Evolutionary conservation across 768 basidiomycete species (phyloP), one percentile per base, ranked within the genome.

Genomic region (Macrolepiota albuminosa): DNA sequence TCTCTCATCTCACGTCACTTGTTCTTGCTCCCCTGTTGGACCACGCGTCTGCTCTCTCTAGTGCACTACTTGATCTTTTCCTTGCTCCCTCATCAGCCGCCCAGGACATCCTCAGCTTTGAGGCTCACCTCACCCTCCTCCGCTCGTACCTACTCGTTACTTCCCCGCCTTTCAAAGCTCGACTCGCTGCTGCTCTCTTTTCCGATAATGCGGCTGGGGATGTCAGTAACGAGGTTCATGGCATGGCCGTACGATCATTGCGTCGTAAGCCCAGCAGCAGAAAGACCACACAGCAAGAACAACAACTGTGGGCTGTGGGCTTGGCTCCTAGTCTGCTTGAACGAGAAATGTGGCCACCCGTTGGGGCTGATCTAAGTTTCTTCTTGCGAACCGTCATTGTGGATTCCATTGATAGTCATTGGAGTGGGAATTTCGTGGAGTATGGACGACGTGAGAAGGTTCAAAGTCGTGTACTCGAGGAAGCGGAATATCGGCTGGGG

Each of bases 341-440:
- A 48, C 78, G 87, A 39, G 84, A 85, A 53, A 83, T 79, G 5
- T 96, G 94, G 94, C 94, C 94, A 0, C 94, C 94, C 13, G 87
- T 89, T 18, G 91, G 91, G 6, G 81, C 88, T 2, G 93, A 95
- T 67, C 75, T 96, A 52, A 89, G 91, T 65, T 94, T 89, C 72
- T 85, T 87, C 64, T 74, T 96, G 46, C 74, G 93, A 55, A 89
- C 90, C 0, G 93, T 95, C 8, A 88, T 96, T 64, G 83, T 94
- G 9, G 93, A 93, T 69, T 87, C 90, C 5, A 76, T 92, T 40
- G 85, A 85, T 69, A 62, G 43, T 36, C 66, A 40, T 29, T 43
- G 49, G 31, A 34, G 51, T 47, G 54, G 26, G n/a, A 37, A 33
- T 16, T 33, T 8, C 39, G 65, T 72, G 40, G 68, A 75, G 57